Evolutionary conservation across 306 rosid genomes (phyloP).

Genomic region (Vigna angularis): DNA sequence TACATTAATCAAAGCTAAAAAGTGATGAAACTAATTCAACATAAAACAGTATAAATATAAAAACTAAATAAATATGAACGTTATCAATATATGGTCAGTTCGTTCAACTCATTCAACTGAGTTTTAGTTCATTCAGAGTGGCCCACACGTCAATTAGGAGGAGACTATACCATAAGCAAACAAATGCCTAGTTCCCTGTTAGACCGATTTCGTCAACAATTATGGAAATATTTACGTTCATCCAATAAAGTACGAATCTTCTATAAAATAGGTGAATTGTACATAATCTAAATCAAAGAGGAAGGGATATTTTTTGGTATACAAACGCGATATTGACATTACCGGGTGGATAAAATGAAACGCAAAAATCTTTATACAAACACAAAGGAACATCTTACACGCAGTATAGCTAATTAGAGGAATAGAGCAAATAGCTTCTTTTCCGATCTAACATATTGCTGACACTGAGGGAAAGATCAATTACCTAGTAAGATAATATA

Average conservation of each 20-base stretch:
- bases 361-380: slow-evolving; percentile 51
- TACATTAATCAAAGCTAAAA: not conserved
- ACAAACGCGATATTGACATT: slow-evolving; percentile 36
- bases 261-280: slow-evolving; percentile 2
- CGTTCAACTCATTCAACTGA: not conserved
- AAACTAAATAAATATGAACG: not conserved
- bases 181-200: not conserved
- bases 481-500: slow-evolving; percentile 83
- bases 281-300: not conserved
- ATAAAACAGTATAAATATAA: not conserved
- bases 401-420: slow-evolving; percentile 47
- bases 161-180: not conserved
- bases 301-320: not conserved
- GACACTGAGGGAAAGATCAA: slow-evolving; percentile 35
- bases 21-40: not conserved
- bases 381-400: slow-evolving; percentile 24
- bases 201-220: not conserved
- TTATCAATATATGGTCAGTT: not conserved
- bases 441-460: slow-evolving; percentile 35
- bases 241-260: not conserved
- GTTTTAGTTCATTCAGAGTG: not conserved
- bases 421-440: slow-evolving; percentile 37
- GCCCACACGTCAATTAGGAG: not conserved
- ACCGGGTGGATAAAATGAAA: slow-evolving; percentile 32
- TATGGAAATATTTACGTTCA: not conserved